Percentiles rank a stretch among this genome's conserved stretches.
phyloP scores from a whole-genome alignment of 345 rosid species.

The Eucalyptus tenuipes region DNA sequence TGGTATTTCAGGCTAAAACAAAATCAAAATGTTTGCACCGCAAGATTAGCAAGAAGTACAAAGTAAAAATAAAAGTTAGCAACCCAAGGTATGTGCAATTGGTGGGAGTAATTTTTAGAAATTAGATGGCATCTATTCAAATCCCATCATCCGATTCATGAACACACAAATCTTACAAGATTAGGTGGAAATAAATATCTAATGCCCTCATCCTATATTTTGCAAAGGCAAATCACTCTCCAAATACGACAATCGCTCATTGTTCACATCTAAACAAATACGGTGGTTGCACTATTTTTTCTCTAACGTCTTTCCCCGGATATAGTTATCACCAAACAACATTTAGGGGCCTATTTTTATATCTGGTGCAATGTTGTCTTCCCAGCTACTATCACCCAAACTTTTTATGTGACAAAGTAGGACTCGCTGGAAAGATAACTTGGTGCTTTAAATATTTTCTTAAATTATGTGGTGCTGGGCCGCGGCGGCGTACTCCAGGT shows the following conservation, averaged over 20 bases:
- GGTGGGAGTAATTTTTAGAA: fast-evolving
- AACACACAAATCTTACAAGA: background rate
- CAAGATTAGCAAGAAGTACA: background rate
- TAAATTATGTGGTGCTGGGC: background rate
- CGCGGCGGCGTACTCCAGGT: background rate
- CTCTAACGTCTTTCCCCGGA: background rate
- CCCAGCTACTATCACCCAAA: background rate
- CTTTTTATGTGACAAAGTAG: background rate
- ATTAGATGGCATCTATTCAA: background rate
- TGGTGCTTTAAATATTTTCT: background rate
- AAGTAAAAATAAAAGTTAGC: background rate
- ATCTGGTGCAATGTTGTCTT: background rate
- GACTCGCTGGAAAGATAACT: background rate
- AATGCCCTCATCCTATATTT: background rate
- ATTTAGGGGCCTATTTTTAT: background rate
- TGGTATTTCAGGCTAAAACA: background rate
- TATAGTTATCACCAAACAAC: background rate
- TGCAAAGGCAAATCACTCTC: background rate
- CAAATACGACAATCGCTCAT: background rate
- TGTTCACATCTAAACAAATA: background rate
- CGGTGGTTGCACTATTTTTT: background rate
- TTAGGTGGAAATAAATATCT: background rate
- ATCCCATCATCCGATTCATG: background rate
- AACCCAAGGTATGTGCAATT: background rate
- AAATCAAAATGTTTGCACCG: background rate